A percentile compares a stretch with the other conserved stretches of the same genome.
Conservation (phyloP, 2,329 filamentous ascomycete species). For the Ophiostoma pallidulum region DNA sequence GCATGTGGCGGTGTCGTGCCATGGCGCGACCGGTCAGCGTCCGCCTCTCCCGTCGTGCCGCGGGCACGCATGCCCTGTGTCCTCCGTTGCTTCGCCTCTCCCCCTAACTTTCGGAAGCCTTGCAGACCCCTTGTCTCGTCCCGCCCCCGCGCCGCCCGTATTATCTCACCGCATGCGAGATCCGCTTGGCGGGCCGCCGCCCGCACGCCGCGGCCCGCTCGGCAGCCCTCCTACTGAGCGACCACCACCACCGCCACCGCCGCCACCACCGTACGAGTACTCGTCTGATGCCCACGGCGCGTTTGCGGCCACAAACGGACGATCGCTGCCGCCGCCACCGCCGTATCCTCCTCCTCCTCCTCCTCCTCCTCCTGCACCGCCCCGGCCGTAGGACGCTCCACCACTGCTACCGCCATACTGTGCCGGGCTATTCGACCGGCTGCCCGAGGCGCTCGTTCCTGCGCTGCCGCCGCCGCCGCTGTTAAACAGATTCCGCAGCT, state of each 20-base stretch:
- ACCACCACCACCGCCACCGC: slow-evolving; percentile 22
- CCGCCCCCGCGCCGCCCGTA: neutral
- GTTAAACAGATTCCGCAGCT: slow-evolving; percentile 74
- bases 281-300: slow-evolving; percentile 38
- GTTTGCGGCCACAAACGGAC: slow-evolving; percentile 36
- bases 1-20: no score
- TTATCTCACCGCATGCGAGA: slow-evolving; percentile 31
- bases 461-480: slow-evolving; percentile 33
- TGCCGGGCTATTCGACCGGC: slow-evolving; percentile 26
- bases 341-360: slow-evolving; percentile 26
- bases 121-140: no score
- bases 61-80: no score
- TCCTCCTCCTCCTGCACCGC: slow-evolving; percentile 27
- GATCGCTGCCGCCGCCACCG: slow-evolving; percentile 26
- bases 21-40: no score
- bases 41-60: no score
- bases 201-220: slow-evolving; percentile 21
- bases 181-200: slow-evolving; percentile 32
- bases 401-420: slow-evolving; percentile 24
- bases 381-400: slow-evolving; percentile 25
- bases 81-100: no score
- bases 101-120: no score
- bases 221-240: slow-evolving; percentile 30
- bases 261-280: slow-evolving; percentile 28
- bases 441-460: slow-evolving; percentile 40